Conservation (phyloP, 305 asterid species). For the Fraxinus floribunda region DNA sequence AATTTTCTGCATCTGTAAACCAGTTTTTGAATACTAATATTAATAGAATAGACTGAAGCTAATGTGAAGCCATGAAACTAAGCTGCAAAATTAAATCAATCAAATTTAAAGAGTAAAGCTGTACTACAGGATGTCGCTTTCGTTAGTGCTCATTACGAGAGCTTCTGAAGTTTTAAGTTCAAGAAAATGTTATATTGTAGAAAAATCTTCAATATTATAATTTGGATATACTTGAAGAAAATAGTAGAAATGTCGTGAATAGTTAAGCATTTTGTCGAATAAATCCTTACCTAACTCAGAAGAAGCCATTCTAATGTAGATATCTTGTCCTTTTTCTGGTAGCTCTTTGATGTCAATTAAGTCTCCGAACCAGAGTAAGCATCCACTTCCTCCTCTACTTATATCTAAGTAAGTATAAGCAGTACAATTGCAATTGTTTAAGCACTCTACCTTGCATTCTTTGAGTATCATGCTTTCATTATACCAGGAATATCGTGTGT, state of each 20-base stretch:
- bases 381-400: background rate
- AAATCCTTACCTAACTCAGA: background rate
- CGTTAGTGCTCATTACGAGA: too few relatives aligned
- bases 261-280: background rate
- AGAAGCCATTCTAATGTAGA: background rate
- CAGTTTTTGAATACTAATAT: too few relatives aligned
- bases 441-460: background rate
- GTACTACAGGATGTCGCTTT: too few relatives aligned
- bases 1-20: too few relatives aligned
- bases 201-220: too few relatives aligned
- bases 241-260: background rate
- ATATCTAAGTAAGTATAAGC: background rate
- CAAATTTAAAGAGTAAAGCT: too few relatives aligned
- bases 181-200: too few relatives aligned
- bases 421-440: background rate
- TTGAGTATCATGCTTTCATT: background rate
- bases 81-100: too few relatives aligned
- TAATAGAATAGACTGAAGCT: too few relatives aligned
- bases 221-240: background rate
- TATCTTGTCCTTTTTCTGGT: background rate
- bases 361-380: slow-evolving; percentile 3
- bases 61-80: too few relatives aligned
- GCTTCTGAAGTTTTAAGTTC: too few relatives aligned
- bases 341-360: background rate
- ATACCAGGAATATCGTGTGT: background rate